Conservation (phyloP, 2,329 filamentous ascomycete species). For the Ophiostoma sp. region DNA sequence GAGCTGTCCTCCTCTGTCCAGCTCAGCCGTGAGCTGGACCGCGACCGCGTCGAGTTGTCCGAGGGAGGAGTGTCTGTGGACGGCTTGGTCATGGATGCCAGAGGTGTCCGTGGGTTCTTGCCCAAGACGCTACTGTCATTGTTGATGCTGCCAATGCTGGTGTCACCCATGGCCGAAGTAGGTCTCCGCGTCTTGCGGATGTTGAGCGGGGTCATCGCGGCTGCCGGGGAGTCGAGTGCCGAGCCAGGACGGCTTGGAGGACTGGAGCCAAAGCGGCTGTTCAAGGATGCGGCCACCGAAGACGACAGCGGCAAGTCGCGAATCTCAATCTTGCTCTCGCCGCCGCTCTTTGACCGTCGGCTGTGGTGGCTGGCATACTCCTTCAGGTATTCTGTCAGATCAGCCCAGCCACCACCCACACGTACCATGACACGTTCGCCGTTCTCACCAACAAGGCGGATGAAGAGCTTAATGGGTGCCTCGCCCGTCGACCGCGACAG, state of each 20-base stretch:
- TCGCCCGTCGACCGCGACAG: constrained; percentile 80
- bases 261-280: constrained; percentile 36
- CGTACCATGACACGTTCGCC: constrained; percentile 97
- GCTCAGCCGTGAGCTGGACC: constrained; percentile 54
- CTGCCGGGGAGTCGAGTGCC: constrained; percentile 40
- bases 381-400: constrained; percentile 89
- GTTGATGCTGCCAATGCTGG: background rate
- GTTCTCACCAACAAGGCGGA: constrained; percentile 84
- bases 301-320: constrained; percentile 47
- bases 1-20: constrained; percentile 59
- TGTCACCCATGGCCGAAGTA: background rate
- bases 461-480: constrained; percentile 89
- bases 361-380: constrained; percentile 93
- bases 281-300: constrained; percentile 15
- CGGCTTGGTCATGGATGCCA: constrained; percentile 36
- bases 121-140: constrained; percentile 11
- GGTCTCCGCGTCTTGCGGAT: constrained; percentile 55
- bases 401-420: constrained; percentile 97
- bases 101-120: constrained; percentile 45
- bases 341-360: constrained; percentile 56
- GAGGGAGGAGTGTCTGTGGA: constrained; percentile 49
- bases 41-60: constrained; percentile 48
- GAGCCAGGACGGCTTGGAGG: constrained; percentile 41
- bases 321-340: constrained; percentile 59
- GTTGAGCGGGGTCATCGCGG: constrained; percentile 49